Base-by-base conservation (phyloP, 345 rosid genomes). In the Euphorbia tirucalli region DNA sequence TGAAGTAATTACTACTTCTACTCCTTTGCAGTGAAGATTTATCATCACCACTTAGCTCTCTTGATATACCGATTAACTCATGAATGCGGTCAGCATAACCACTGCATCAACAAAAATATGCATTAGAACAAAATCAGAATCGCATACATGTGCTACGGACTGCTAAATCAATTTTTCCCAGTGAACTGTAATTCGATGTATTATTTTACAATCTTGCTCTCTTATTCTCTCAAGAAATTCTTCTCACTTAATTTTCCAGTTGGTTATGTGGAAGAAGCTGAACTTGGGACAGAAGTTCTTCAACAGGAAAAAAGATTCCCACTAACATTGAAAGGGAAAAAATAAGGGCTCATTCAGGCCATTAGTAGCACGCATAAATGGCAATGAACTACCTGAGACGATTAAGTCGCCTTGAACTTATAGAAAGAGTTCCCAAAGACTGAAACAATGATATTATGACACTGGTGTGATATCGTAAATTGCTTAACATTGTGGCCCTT, bases 81-180 rank as follows among this genome's bases (percentile, higher is more conserved):
- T 92, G 88, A 85, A 96, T 96, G 75, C 98, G 97, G 71, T 89
- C 94, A 67, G 99, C 99, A 84, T 90, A 96, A 69, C 99, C 99
- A 86, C 99, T 96, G 86, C 35, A 56, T 73, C 37, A 55, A 71
- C n/a, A 76, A 74, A 75, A 69, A 41, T 30, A 78, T 31, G 64
- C 25, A 9, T 59, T 63, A 48, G 19, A 56, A 44, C 21, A 57
- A 31, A 49, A 30, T 65, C 74, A 35, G 35, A 69, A 69, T 66
- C 37, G 14, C 50, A 41, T 15, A 65, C 16, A 57, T 44, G 28
- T 75, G 11, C 27, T 52, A 15, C 65, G 31, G 30, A 54, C 11
- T 32, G 18, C 41, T 69, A 7, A 54, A 55, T 49, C 66, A 55
- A 35, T 11, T 43, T 76, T 32, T 28, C 28, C 11, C 21, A 31